Conservation (phyloP, 371 early-diverging fungal species). For the Mortierella sp. region DNA sequence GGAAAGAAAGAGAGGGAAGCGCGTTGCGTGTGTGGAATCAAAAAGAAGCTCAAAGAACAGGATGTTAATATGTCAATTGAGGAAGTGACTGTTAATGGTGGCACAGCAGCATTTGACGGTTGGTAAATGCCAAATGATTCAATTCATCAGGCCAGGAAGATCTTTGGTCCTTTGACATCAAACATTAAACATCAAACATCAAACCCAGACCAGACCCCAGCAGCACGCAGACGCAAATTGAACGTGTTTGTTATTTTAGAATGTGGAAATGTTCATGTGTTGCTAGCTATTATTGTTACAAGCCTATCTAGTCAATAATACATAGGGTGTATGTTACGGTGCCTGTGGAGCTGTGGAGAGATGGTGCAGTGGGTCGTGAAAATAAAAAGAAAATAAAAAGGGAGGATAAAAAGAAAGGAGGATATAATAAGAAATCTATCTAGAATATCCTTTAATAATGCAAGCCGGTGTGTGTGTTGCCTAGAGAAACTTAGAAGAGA, state of each 20-base stretch:
- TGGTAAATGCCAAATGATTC: not conserved
- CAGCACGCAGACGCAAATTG: too few species aligned
- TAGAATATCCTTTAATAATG: slow-evolving; percentile 2
- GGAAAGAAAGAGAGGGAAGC: not conserved
- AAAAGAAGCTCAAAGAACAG: not conserved
- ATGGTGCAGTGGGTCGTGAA: not conserved
- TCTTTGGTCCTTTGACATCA: not conserved
- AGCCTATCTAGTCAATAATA: not conserved
- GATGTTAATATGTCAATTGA: not conserved
- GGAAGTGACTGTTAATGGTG: not conserved
- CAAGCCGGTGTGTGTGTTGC: not conserved
- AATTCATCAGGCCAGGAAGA: not conserved
- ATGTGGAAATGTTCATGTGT: not conserved
- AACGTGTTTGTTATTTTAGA: too few species aligned
- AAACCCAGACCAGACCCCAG: too few species aligned
- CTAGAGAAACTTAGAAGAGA: not conserved
- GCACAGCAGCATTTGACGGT: not conserved
- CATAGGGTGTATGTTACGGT: not conserved
- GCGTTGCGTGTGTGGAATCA: not conserved
- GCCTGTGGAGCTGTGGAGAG: not conserved
- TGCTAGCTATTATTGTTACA: not conserved
- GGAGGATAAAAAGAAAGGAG: not conserved
- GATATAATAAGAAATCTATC: not conserved
- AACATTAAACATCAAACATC: too few species aligned
- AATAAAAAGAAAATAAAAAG: not conserved